Evolutionary conservation across 2,329 filamentous ascomycete species (phyloP).

Genomic region (Neopestalotiopsis rosae): DNA sequence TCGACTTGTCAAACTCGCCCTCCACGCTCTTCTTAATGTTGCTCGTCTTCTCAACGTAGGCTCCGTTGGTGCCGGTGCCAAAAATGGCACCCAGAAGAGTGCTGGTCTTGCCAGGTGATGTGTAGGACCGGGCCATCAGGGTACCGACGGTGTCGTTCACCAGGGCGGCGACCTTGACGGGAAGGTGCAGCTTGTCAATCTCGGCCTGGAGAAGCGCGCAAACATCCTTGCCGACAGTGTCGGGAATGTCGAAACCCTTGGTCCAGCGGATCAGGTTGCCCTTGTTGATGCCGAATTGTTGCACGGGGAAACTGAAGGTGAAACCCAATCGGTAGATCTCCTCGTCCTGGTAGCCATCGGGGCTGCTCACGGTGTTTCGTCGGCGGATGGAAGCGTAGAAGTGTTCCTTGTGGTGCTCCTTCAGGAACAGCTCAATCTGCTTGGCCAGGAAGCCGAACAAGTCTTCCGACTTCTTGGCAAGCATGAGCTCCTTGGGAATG

Average conservation of each 20-base stretch:
- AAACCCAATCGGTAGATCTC: conserved; percentile 94
- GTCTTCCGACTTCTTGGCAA: conserved; percentile 81
- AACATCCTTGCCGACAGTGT: conserved; percentile 92
- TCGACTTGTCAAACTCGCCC: conserved; percentile 76
- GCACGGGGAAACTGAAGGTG: conserved; percentile 96
- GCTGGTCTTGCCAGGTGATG: conserved; percentile 83
- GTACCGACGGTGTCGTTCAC: conserved; percentile 99
- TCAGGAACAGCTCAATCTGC: conserved; percentile 88
- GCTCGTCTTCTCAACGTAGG: conserved; percentile 90
- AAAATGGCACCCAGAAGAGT: conserved; percentile 97
- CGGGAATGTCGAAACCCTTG: conserved; percentile 97
- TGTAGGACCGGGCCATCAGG: conserved; percentile 96
- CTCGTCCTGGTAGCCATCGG: conserved; percentile 68
- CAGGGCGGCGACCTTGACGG: conserved; percentile 91
- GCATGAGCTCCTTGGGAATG: conserved; percentile 90
- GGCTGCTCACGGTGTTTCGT: conserved; percentile 64
- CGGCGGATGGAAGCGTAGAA: conserved; percentile 74
- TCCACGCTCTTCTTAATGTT: conserved; percentile 81
- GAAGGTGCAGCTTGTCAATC: conserved; percentile 84
- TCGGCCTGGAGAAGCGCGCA: conserved; percentile 88
- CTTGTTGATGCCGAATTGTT: conserved; percentile 94
- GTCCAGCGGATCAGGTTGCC: conserved; percentile 96
- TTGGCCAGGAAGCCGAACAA: conserved; percentile 92
- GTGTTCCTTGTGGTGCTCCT: conserved; percentile 85
- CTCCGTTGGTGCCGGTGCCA: conserved; percentile 95